These are phyloP conservation scores for Serendipita sp. DNA, from an alignment of 768 basidiomycete species.

Conservation along the genomic window DNA sequence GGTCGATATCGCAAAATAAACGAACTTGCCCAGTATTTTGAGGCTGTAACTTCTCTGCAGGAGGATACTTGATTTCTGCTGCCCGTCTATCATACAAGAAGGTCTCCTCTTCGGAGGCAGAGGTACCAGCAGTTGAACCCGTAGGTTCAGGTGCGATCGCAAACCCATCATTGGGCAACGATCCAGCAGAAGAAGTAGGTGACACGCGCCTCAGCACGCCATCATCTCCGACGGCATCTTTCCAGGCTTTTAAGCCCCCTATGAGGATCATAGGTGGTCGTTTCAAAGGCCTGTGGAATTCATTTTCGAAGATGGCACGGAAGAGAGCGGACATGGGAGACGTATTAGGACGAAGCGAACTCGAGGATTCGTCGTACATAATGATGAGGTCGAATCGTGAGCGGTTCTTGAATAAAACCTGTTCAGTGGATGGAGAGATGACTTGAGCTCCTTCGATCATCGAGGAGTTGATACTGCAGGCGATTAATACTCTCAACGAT, in stretches of 20 bases:
- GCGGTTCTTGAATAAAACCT: constrained; percentile 61
- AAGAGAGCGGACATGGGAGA: constrained; percentile 44
- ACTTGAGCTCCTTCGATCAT: constrained; percentile 60
- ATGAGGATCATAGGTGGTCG: constrained; percentile 66
- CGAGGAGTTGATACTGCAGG: constrained; percentile 41
- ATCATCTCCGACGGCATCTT: constrained; percentile 29
- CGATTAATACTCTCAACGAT: not conserved
- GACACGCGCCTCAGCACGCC: constrained; percentile 13
- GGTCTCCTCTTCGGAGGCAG: constrained; percentile 4
- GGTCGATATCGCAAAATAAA: not conserved
- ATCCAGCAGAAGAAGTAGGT: not conserved
- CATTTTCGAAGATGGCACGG: constrained; percentile 52
- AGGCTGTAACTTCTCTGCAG: constrained; percentile 1
- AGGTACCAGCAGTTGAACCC: constrained; percentile 1
- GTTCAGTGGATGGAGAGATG: constrained; percentile 53
- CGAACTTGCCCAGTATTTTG: not conserved
- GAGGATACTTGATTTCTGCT: constrained; percentile 6
- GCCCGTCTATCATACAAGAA: not conserved
- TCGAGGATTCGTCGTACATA: constrained; percentile 58
- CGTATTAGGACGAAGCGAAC: constrained; percentile 29
- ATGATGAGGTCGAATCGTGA: constrained; percentile 80
- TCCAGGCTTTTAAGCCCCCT: constrained; percentile 79
- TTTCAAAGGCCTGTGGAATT: constrained; percentile 53
- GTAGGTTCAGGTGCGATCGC: not conserved
- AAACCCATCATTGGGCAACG: constrained; percentile 1